Conservation (phyloP, 2,329 filamentous ascomycete genomes). For the Colletotrichum shisoi region DNA sequence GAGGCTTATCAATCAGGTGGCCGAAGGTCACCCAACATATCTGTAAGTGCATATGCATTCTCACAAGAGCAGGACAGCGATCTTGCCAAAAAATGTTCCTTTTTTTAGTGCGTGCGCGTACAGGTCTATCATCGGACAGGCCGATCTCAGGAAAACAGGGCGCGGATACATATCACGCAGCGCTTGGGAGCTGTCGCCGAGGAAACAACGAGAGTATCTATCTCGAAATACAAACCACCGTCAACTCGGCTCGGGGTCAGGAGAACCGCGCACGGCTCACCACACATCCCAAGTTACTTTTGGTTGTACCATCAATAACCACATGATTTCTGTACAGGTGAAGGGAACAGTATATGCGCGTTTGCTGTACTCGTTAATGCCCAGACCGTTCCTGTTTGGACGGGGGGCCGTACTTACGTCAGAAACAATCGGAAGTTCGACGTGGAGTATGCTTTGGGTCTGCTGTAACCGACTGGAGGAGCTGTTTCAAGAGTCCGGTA, state of each 20-base stretch:
- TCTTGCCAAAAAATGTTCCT: background rate
- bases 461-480: background rate
- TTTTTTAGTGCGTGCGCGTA: background rate
- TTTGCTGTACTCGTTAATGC: background rate
- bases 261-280: background rate
- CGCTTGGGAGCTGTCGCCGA: background rate
- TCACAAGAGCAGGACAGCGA: slow-evolving; percentile 1
- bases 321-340: no score
- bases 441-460: background rate
- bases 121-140: background rate
- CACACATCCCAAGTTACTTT: no score
- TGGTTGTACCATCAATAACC: no score
- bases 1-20: slow-evolving; percentile 8
- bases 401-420: background rate
- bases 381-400: background rate
- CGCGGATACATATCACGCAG: slow-evolving; percentile 1
- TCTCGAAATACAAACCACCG: background rate
- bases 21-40: background rate
- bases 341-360: background rate
- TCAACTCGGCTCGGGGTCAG: background rate
- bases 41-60: background rate
- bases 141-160: background rate
- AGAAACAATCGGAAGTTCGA: background rate
- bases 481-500: no score
- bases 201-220: background rate